Base-by-base conservation (phyloP, 805 yeast genomes). In the Schwanniomyces sp. region DNA sequence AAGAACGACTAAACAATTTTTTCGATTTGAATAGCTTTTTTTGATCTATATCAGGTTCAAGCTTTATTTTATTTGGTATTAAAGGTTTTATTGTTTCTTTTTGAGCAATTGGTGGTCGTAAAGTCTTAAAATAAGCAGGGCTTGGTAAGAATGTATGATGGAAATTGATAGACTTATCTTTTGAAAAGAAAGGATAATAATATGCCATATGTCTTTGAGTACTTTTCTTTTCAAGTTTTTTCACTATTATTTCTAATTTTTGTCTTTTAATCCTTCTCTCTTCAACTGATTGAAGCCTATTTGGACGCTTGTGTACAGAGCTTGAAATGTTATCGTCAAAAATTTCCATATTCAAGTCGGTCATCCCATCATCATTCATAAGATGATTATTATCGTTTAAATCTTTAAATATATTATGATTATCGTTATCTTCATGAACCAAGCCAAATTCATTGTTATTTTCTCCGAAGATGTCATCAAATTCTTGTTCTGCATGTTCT, bases 21-120 rank as follows among this genome's bases (percentile, higher is more conserved):
- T 50, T 28, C 3, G 70, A 68, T 54, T 70, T 75, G 64, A 86
- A 85, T 9, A 72, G 54, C 51, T 76, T 78, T 40, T 80, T 66
- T 45, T 82, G 79, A 59, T 88, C 96, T 6, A 76, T 59, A 30
- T 80, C 88, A 0, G 83, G 74, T 49, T 88, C 92, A 21, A 88
- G 70, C 4, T 71, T 64, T 21, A 82, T 55, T 46, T 82, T 79
- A 7, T 82, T 73, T 0, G 96, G 94, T 1, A 82, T 64, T 30
- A 84, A 58, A 2, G 84, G 80, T 48, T 69, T 72, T 10, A 59
- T 53, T 17, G 62, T 58, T 6, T 63, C 55, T 26, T 55, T 58
- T 18, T 40, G 48, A 7, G 74, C 71, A 30, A 70, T 63, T 4
- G 75, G 63, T 1, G 89, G 86, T 21, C 71, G 68, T 37, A 82